Evolutionary conservation across 1,139 yeast genomes (phyloP).

Genomic region (Yamadazyma triangularis): DNA sequence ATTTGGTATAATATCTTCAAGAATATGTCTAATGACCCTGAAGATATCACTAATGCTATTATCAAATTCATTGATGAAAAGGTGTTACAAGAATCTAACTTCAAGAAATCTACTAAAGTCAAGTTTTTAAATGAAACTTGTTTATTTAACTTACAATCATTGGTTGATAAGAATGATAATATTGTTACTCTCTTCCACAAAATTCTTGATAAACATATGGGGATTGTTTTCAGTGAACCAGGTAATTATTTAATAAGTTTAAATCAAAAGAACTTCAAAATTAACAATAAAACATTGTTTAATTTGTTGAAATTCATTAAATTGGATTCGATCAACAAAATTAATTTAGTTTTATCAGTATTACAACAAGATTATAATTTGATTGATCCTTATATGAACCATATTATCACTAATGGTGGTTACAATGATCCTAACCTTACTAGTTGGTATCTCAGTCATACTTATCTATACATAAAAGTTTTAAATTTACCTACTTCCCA

Average conservation of each 20-base stretch:
- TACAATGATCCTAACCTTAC: slow-evolving; percentile 68
- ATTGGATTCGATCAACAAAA: slow-evolving; percentile 68
- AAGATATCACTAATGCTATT: slow-evolving; percentile 34
- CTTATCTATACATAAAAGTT: slow-evolving; percentile 56
- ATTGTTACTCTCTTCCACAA: slow-evolving; percentile 27
- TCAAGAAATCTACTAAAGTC: slow-evolving; percentile 67
- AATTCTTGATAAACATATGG: slow-evolving; percentile 55
- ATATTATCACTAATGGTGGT: slow-evolving; percentile 51
- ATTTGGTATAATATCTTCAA: slow-evolving; percentile 20
- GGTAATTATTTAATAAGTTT: slow-evolving; percentile 28
- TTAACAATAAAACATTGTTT: slow-evolving; percentile 65
- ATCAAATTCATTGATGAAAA: slow-evolving; percentile 45
- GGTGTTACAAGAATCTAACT: slow-evolving; percentile 56
- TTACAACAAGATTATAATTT: slow-evolving; percentile 61
- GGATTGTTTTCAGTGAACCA: slow-evolving; percentile 47
- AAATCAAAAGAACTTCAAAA: slow-evolving; percentile 47
- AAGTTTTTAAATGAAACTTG: slow-evolving; percentile 77
- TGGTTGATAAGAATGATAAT: slow-evolving; percentile 33
- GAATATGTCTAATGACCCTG: slow-evolving; percentile 54
- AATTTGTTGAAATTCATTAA: slow-evolving; percentile 61
- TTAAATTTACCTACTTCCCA: slow-evolving; percentile 52
- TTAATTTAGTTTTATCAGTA: slow-evolving; percentile 50
- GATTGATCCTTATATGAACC: slow-evolving; percentile 64
- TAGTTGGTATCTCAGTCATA: slow-evolving; percentile 79
- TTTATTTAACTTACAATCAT: slow-evolving; percentile 54